Percentiles rank a stretch among this genome's conserved stretches.
Evolutionary conservation across 2,329 filamentous ascomycete genomes (phyloP).

Genomic region (Fusarium sp.): DNA sequence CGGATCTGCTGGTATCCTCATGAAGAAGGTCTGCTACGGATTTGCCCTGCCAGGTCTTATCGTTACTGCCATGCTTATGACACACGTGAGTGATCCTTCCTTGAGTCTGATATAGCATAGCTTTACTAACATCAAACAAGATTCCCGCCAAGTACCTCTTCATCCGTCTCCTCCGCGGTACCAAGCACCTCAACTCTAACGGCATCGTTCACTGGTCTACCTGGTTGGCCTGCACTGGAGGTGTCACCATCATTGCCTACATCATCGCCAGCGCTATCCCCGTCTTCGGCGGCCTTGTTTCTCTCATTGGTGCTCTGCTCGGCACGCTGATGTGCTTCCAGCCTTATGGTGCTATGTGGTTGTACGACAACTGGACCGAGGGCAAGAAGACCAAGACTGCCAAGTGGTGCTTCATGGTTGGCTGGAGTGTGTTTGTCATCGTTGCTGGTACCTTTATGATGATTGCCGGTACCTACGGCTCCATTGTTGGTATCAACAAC

Average conservation of each 20-base stretch:
- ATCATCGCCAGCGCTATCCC: constrained; percentile 41
- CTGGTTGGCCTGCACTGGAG: constrained; percentile 48
- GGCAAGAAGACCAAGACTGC: constrained; percentile 8
- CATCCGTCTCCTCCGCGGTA: constrained; percentile 40
- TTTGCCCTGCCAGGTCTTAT: constrained; percentile 47
- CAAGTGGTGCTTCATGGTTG: constrained; percentile 28
- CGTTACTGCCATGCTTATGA: constrained; percentile 41
- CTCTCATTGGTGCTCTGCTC: constrained; percentile 46
- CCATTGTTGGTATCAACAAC: constrained; percentile 50
- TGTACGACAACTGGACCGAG: constrained; percentile 45
- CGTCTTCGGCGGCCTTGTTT: constrained; percentile 46
- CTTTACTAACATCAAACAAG: neutral
- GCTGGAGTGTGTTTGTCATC: constrained; percentile 29
- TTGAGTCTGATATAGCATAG: accelerated
- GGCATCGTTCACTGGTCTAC: constrained; percentile 46
- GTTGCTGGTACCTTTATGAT: constrained; percentile 52
- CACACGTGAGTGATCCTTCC: constrained; percentile 41
- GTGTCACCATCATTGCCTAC: constrained; percentile 43
- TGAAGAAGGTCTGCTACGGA: constrained; percentile 59
- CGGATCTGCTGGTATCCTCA: constrained; percentile 54
- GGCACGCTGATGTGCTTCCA: constrained; percentile 47
- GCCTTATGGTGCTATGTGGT: constrained; percentile 46
- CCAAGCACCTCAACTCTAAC: constrained; percentile 47
- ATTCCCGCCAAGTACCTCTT: constrained; percentile 35
- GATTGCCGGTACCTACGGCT: constrained; percentile 58